These are phyloP conservation scores for Pythium phragmitis DNA, from an alignment of 352 stramenopile species.

Conservation along the genomic window DNA sequence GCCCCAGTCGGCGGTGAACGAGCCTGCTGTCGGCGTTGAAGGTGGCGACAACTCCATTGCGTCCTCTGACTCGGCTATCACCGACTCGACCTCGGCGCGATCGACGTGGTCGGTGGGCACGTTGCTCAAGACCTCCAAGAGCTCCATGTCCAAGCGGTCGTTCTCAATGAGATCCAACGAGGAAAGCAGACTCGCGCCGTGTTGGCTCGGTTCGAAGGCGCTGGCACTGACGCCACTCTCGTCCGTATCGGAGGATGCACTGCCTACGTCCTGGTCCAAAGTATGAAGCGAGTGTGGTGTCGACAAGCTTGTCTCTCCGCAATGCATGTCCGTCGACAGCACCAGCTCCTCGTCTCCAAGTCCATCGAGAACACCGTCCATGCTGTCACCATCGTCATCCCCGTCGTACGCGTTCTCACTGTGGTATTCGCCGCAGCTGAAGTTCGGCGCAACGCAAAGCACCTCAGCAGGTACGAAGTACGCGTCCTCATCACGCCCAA, in stretches of 20 bases:
- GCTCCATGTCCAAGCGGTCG: neutral
- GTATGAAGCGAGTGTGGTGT: neutral
- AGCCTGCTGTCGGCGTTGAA: neutral
- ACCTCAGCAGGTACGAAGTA: constrained; percentile 19
- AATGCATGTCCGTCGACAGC: constrained; percentile 11
- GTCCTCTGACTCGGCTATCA: neutral
- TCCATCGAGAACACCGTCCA: constrained; percentile 11
- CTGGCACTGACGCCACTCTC: neutral
- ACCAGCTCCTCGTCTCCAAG: constrained; percentile 20
- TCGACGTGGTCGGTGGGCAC: neutral
- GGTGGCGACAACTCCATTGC: neutral
- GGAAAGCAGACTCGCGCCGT: neutral
- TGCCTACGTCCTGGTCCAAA: neutral
- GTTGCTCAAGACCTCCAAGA: constrained; percentile 3
- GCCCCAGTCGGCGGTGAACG: neutral
- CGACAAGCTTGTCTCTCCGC: neutral
- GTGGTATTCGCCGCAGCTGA: neutral
- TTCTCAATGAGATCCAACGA: neutral
- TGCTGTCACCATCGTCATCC: constrained; percentile 1
- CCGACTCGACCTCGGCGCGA: neutral
- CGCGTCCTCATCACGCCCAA: constrained; percentile 2
- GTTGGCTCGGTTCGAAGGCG: neutral
- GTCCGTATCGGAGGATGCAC: neutral
- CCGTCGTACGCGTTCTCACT: neutral
- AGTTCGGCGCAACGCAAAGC: constrained; percentile 16